A percentile compares a stretch with the other conserved stretches of the same genome.
These are phyloP conservation scores for Hypericum perforatum DNA, from an alignment of 345 rosid genomes.

Conservation along the genomic window DNA sequence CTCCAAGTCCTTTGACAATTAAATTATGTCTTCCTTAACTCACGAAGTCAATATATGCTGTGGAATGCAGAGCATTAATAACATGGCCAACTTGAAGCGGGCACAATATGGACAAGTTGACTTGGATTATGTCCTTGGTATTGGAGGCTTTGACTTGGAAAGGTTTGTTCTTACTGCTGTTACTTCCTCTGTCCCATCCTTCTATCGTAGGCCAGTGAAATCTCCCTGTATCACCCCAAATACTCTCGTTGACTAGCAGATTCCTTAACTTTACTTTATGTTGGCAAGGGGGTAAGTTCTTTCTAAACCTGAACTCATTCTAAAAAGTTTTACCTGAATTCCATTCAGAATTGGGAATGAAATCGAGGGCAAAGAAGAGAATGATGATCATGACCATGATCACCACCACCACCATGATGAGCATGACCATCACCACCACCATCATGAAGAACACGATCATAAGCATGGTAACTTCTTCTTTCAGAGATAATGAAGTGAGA, in stretches of 20 bases:
- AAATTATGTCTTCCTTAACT: background rate
- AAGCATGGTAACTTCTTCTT: constrained; percentile 46
- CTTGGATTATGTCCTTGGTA: constrained; percentile 93
- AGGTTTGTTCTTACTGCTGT: constrained; percentile 35
- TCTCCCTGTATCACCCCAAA: background rate
- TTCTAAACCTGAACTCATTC: background rate
- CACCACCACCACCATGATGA: constrained; percentile 33
- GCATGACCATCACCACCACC: constrained; percentile 39
- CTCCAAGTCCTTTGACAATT: constrained; percentile 4
- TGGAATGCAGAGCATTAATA: constrained; percentile 53
- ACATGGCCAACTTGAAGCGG: constrained; percentile 64
- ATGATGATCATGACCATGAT: constrained; percentile 33
- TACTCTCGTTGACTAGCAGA: too few relatives aligned
- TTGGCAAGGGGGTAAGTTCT: too few relatives aligned
- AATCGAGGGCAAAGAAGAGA: constrained; percentile 48
- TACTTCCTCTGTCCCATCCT: constrained; percentile 4
- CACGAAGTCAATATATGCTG: constrained; percentile 10
- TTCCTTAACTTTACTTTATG: too few relatives aligned
- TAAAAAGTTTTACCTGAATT: constrained; percentile 11
- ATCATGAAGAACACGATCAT: constrained; percentile 49
- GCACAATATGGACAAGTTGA: constrained; percentile 84
- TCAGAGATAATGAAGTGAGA: background rate
- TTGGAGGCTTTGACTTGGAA: constrained; percentile 96
- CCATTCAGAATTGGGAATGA: constrained; percentile 72
- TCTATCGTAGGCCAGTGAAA: constrained; percentile 8